These are phyloP conservation scores for Piloderma croceum DNA, from an alignment of 768 basidiomycete species.

Conservation along the genomic window DNA sequence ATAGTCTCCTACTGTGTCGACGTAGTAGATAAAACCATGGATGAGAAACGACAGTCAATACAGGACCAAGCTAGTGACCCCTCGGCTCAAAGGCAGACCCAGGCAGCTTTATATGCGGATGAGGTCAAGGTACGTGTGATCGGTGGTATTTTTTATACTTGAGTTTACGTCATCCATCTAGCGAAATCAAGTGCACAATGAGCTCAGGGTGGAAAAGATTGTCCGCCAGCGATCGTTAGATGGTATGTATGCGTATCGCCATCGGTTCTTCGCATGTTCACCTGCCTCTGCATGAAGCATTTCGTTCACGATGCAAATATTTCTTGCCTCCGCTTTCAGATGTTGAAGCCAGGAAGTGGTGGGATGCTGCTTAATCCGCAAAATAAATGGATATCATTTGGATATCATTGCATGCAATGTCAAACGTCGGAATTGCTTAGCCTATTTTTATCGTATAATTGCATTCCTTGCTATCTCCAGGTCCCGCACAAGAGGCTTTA, in stretches of 20 bases:
- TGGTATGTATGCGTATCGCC: constrained; percentile 35
- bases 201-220: constrained; percentile 66
- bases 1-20: constrained; percentile 72
- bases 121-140: constrained; percentile 65
- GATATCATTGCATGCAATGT: not conserved
- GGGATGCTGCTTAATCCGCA: constrained; percentile 34
- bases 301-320: constrained; percentile 73
- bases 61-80: constrained; percentile 40
- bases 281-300: constrained; percentile 42
- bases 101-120: constrained; percentile 55
- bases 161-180: constrained; percentile 24
- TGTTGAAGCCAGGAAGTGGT: constrained; percentile 49
- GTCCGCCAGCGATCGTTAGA: constrained; percentile 65
- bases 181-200: constrained; percentile 73
- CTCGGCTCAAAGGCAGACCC: constrained; percentile 41
- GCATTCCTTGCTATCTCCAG: not conserved
- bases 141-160: not conserved
- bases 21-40: constrained; percentile 60
- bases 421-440: not conserved
- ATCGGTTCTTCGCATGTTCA: constrained; percentile 2
- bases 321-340: constrained; percentile 64
- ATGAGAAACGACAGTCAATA: constrained; percentile 46
- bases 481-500: not conserved
- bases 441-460: not conserved
- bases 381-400: constrained; percentile 9